A percentile compares a stretch with the other conserved stretches of the same genome.
These are phyloP conservation scores for Exophiala dermatitidis DNA, from an alignment of 2,329 filamentous ascomycete genomes.

Conservation along the genomic window DNA sequence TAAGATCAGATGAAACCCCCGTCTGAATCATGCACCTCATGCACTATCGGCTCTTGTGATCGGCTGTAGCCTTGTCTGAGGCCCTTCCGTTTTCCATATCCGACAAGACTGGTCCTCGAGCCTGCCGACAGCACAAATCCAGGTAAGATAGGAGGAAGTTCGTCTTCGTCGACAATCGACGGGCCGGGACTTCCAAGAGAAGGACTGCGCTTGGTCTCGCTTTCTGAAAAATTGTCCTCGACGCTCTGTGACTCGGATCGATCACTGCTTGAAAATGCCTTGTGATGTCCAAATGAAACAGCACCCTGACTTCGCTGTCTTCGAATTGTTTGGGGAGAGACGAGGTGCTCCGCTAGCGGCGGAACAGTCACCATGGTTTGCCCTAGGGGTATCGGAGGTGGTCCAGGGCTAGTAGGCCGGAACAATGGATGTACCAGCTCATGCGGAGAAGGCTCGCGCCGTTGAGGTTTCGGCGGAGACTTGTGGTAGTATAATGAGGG, in stretches of 20 bases:
- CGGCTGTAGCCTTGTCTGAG: slow-evolving; percentile 15
- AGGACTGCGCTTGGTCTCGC: slow-evolving; percentile 14
- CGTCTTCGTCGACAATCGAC: slow-evolving; percentile 24
- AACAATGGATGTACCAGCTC: slow-evolving; percentile 54
- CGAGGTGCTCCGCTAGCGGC: slow-evolving; percentile 48
- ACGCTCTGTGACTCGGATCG: slow-evolving; percentile 21
- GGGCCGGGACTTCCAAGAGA: slow-evolving; percentile 26
- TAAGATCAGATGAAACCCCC: slow-evolving; percentile 10
- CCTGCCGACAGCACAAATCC: slow-evolving; percentile 39
- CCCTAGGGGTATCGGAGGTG: slow-evolving; percentile 45
- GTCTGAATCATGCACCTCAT: slow-evolving; percentile 14
- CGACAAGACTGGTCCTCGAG: slow-evolving; percentile 33
- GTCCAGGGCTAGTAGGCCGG: slow-evolving; percentile 46
- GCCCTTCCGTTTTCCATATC: slow-evolving; percentile 27
- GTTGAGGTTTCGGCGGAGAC: slow-evolving; percentile 11
- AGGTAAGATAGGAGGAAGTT: slow-evolving; percentile 30
- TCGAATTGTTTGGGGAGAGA: slow-evolving; percentile 36
- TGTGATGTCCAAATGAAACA: slow-evolving; percentile 21
- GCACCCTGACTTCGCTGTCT: slow-evolving; percentile 29
- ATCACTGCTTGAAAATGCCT: slow-evolving; percentile 26
- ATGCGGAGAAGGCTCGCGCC: slow-evolving; percentile 33
- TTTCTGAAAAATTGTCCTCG: slow-evolving; percentile 13
- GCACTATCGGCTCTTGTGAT: slow-evolving; percentile 10
- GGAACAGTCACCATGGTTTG: slow-evolving; percentile 51
- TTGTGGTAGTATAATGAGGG: slow-evolving; percentile 16